Base-by-base conservation (phyloP, 148 eudicot species). In the Amaranthus palmeri region DNA sequence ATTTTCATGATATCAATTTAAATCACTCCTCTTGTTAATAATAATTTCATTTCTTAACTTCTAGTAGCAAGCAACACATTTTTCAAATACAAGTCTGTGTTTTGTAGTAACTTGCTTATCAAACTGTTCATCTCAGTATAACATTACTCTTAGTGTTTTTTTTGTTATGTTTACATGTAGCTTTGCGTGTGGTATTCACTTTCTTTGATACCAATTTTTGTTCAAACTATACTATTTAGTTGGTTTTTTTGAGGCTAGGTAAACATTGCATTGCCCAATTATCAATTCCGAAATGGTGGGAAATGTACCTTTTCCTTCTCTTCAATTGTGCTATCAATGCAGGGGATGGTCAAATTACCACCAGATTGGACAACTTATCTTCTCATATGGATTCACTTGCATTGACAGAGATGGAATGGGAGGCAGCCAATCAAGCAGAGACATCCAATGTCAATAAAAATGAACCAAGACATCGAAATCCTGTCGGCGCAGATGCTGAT, bases 321-420 rank as follows among this genome's bases (percentile, higher is more conserved):
- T 80, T 74, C 77, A 71, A 80, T 79, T 44, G 67, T 76, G 75
- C 65, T 81, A 71, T 81, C 61, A 74, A 74, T 83, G 86, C 88
- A 85, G 93, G 93, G 83, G 88, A 78, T 84, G 86, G 80, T 65
- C 75, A 6, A 80, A 81, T 70, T 83, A 83, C 84, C 85, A 69
- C 84, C 77, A 70, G 84, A 85, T 84, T 73, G 75, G 83, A 85
- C 79, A 69, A 81, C 79, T 84, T 85, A 77, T 77, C 83, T 78
- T 90, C 92, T 92, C 90, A 86, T 83, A 76, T 87, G 84, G 80
- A 74, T 90, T 90, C 89, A 80, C 90, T 90, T 85, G 87, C 92
- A 83, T 92, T 92, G 88, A 80, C 98, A 92, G 98, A 88, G 81
- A 92, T 79, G 85, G 90, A 84, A 25, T 82, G 84, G 84, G 90